Conservation (phyloP, 495 filamentous ascomycete genomes). For the Penicillium pulvis region DNA sequence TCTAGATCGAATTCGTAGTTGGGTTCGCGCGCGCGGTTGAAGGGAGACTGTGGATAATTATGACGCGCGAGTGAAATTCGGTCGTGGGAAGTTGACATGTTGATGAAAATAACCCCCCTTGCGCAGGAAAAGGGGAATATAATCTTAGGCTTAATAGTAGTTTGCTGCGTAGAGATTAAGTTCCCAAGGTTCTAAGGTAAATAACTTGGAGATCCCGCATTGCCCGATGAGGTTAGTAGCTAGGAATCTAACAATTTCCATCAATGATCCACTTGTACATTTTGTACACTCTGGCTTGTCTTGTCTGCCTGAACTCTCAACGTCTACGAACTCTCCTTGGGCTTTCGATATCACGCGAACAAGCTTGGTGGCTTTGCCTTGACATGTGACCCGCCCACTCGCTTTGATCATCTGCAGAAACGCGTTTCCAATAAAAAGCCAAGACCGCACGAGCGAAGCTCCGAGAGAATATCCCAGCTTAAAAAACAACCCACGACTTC, state of each 20-base stretch:
- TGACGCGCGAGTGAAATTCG: constrained; percentile 29
- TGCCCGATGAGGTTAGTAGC: constrained; percentile 28
- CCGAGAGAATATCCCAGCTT: not conserved
- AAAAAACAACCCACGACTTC: not conserved
- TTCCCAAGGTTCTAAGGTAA: constrained; percentile 9
- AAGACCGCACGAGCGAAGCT: constrained; percentile 1
- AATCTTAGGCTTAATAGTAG: not conserved
- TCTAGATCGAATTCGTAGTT: constrained; percentile 34
- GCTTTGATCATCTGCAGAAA: constrained; percentile 25
- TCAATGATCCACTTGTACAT: not conserved
- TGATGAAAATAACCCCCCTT: constrained; percentile 1
- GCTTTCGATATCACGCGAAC: not conserved
- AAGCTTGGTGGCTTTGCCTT: constrained; percentile 11
- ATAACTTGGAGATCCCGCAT: constrained; percentile 28
- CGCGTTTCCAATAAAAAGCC: constrained; percentile 17
- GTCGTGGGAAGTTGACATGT: constrained; percentile 24
- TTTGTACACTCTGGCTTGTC: not conserved
- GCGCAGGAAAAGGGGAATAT: not conserved
- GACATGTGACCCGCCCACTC: constrained; percentile 40
- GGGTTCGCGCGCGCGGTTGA: constrained; percentile 35
- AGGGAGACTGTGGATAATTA: constrained; percentile 36
- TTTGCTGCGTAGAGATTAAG: not conserved
- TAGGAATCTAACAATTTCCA: not conserved
- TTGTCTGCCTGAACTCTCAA: not conserved
- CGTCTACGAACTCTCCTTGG: not conserved